Conservation (phyloP, 2,329 filamentous ascomycete species). For the Colletotrichum spaethianum region DNA sequence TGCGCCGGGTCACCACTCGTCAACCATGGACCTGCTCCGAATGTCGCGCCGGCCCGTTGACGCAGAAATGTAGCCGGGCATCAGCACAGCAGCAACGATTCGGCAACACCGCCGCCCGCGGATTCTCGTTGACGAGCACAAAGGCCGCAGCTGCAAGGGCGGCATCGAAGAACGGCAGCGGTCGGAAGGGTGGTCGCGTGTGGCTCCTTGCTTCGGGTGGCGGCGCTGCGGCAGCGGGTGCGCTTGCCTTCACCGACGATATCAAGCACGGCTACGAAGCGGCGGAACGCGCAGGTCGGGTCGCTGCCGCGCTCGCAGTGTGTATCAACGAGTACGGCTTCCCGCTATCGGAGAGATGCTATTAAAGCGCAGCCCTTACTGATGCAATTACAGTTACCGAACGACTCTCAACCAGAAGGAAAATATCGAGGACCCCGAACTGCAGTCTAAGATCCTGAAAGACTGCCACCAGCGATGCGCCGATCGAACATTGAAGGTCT, state of each 20-base stretch:
- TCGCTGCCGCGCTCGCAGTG: conserved; percentile 80
- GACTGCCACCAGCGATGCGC: conserved; percentile 95
- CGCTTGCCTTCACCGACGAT: conserved; percentile 74
- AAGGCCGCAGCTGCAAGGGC: conserved; percentile 13
- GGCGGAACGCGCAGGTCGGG: conserved; percentile 82
- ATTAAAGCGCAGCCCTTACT: conserved; percentile 46
- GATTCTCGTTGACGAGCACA: conserved; percentile 49
- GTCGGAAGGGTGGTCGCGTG: conserved; percentile 43
- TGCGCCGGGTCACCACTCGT: conserved; percentile 55
- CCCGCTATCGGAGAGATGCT: no score
- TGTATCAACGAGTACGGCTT: conserved; percentile 86
- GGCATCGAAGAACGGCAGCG: conserved; percentile 12
- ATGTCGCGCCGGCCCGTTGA: conserved; percentile 52
- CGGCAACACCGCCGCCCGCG: conserved; percentile 42
- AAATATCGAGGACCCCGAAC: conserved; percentile 71
- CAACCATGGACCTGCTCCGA: conserved; percentile 62
- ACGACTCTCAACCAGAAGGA: conserved; percentile 82
- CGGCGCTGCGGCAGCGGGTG: conserved; percentile 62
- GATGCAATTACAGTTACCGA: conserved; percentile 77
- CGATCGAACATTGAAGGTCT: conserved; percentile 84
- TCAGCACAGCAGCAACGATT: conserved; percentile 47
- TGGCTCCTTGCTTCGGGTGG: conserved; percentile 67
- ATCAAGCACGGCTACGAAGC: conserved; percentile 83
- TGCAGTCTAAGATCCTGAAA: conserved; percentile 78
- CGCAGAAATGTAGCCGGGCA: conserved; percentile 52